These are phyloP conservation scores for Sarcodon sp. DNA, from an alignment of 768 basidiomycete genomes.

Conservation along the genomic window DNA sequence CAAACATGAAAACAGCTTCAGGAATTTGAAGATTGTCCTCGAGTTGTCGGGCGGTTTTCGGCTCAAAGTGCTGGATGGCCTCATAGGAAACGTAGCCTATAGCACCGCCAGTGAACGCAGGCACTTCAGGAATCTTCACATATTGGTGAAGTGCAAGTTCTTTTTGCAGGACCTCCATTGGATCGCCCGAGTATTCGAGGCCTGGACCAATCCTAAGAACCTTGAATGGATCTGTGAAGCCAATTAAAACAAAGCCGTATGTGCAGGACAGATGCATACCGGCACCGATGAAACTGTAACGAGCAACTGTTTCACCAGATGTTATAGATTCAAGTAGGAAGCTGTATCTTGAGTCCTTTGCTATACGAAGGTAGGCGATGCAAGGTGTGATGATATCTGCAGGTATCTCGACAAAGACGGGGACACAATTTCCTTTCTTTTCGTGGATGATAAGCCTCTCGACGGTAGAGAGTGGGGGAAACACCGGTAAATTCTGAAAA, in stretches of 20 bases:
- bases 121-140: slow-evolving; percentile 81
- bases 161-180: slow-evolving; percentile 70
- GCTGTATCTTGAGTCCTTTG: slow-evolving; percentile 87
- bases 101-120: slow-evolving; percentile 94
- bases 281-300: slow-evolving; percentile 94
- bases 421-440: slow-evolving; percentile 85
- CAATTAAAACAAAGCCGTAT: background rate
- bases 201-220: slow-evolving; percentile 80
- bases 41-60: slow-evolving; percentile 69
- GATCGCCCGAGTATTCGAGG: slow-evolving; percentile 79
- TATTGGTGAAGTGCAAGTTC: slow-evolving; percentile 83
- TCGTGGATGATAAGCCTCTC: slow-evolving; percentile 69
- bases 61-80: slow-evolving; percentile 93
- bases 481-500: slow-evolving; percentile 48
- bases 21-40: slow-evolving; percentile 80
- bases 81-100: slow-evolving; percentile 98
- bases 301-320: slow-evolving; percentile 79
- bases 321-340: slow-evolving; percentile 92
- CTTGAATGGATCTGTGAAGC: slow-evolving; percentile 73
- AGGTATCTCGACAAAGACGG: slow-evolving; percentile 85
- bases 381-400: slow-evolving; percentile 96
- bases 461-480: slow-evolving; percentile 61
- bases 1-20: slow-evolving; percentile 93
- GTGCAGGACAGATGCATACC: slow-evolving; percentile 38
- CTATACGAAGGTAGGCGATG: slow-evolving; percentile 88